A percentile compares a stretch with the other conserved stretches of the same genome.
Evolutionary conservation across 208 protist species (phyloP).

Genomic region (Lotmaria passim): DNA sequence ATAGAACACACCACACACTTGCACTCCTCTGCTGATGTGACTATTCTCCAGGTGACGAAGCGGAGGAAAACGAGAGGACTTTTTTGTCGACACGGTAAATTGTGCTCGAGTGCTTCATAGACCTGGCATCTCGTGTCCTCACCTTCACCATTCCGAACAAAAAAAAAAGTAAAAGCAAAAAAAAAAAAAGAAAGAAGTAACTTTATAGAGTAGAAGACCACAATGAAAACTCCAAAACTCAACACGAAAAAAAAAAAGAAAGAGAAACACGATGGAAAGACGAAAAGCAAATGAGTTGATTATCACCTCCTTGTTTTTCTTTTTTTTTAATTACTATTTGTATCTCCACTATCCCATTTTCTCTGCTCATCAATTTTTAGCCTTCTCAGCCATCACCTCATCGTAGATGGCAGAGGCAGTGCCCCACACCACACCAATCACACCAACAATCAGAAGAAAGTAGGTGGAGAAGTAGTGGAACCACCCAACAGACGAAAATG

Average conservation of each 20-base stretch:
- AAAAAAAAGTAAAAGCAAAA: neutral
- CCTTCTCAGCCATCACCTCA: constrained; percentile 13
- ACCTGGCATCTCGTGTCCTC: no score
- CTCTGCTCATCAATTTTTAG: neutral
- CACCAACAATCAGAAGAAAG: constrained; percentile 57
- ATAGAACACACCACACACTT: no score
- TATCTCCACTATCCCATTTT: neutral
- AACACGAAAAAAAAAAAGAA: constrained; percentile 7
- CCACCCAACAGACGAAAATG: constrained; percentile 35
- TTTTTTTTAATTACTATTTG: no score
- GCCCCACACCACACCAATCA: constrained; percentile 68
- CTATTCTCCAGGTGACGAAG: no score
- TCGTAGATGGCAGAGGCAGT: constrained; percentile 57
- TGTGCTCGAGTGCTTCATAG: no score
- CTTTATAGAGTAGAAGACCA: no score
- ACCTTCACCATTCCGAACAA: neutral
- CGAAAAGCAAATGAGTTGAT: constrained; percentile 8
- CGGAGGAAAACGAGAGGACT: no score
- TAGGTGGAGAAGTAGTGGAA: constrained; percentile 60
- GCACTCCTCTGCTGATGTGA: no score
- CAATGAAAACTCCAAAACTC: neutral
- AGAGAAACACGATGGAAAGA: neutral
- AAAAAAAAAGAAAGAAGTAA: constrained; percentile 3
- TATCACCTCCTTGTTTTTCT: no score
- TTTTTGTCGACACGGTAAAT: no score